Percentiles rank a stretch among this genome's conserved stretches.
These are phyloP conservation scores for Omphalotus olearius DNA, from an alignment of 1,284 basidiomycete genomes.

Conservation along the genomic window DNA sequence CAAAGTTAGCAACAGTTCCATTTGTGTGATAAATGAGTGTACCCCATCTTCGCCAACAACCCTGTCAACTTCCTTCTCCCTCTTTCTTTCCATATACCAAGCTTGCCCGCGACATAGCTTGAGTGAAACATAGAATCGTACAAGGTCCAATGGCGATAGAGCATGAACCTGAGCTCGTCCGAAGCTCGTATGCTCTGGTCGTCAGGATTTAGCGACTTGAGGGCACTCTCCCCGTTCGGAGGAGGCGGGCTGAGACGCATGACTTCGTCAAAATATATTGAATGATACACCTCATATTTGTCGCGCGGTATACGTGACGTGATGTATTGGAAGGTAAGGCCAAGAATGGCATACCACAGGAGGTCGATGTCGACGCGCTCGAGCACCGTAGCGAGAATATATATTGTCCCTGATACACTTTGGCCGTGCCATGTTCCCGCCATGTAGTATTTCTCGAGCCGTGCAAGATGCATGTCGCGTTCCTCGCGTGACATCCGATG, in stretches of 20 bases:
- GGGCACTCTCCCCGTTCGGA: slow-evolving; percentile 36
- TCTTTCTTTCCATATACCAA: slow-evolving; percentile 95
- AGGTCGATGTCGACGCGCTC: slow-evolving; percentile 92
- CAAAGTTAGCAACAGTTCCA: slow-evolving; percentile 8
- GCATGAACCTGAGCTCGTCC: slow-evolving; percentile 89
- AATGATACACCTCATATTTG: slow-evolving; percentile 79
- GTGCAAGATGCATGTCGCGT: slow-evolving; percentile 55
- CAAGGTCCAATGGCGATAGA: slow-evolving; percentile 96
- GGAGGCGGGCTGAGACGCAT: slow-evolving; percentile 75
- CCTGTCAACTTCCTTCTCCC: slow-evolving; percentile 88
- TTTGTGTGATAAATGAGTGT: slow-evolving; percentile 23
- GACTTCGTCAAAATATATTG: slow-evolving; percentile 84
- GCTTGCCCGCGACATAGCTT: slow-evolving; percentile 90
- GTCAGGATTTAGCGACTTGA: slow-evolving; percentile 64
- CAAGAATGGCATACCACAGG: slow-evolving; percentile 93
- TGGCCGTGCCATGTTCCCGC: slow-evolving; percentile 87
- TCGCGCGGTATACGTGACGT: slow-evolving; percentile 85
- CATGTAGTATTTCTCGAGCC: slow-evolving; percentile 80
- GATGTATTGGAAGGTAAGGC: slow-evolving; percentile 90
- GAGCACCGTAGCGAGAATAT: slow-evolving; percentile 84
- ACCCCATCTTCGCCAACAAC: slow-evolving; percentile 99
- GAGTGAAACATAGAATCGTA: slow-evolving; percentile 99
- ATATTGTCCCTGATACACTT: slow-evolving; percentile 86
- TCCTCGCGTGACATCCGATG: slow-evolving; percentile 66
- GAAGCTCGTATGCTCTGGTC: slow-evolving; percentile 77